phyloP scores from a whole-genome alignment of 495 filamentous ascomycete genomes.

The Cercophora scortea region DNA sequence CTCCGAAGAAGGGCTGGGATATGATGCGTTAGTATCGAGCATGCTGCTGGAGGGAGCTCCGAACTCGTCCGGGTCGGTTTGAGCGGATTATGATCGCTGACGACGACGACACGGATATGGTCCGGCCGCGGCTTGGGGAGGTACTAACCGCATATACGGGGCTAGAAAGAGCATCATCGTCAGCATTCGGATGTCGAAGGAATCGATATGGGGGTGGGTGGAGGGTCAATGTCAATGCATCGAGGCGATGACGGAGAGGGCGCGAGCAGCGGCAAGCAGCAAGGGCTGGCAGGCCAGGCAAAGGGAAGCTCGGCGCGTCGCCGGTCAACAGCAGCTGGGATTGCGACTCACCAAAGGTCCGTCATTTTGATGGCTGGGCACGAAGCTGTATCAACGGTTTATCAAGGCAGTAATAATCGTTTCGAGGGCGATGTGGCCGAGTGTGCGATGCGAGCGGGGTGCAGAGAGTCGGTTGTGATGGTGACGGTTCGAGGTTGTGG shows the following conservation, averaged over 20 bases:
- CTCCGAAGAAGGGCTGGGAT: constrained; percentile 91
- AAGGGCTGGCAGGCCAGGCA: too few species aligned
- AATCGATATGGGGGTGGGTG: too few species aligned
- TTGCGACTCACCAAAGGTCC: constrained; percentile 31
- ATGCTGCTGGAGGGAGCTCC: neutral
- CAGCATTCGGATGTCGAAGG: constrained; percentile 2
- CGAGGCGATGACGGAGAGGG: neutral
- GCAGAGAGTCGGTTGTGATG: constrained; percentile 1
- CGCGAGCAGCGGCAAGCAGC: constrained; percentile 5
- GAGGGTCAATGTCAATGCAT: neutral
- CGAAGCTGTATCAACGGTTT: constrained; percentile 21
- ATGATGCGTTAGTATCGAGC: constrained; percentile 23
- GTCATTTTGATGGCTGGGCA: constrained; percentile 30
- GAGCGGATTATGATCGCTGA: constrained; percentile 7
- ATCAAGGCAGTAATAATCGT: constrained; percentile 3
- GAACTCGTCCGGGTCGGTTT: neutral
- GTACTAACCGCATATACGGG: constrained; percentile 97
- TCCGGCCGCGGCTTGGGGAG: constrained; percentile 1
- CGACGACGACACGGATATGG: too few species aligned
- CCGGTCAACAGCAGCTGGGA: constrained; percentile 6
- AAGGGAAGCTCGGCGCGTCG: too few species aligned
- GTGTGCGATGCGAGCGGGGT: constrained; percentile 2
- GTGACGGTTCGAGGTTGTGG: too few species aligned
- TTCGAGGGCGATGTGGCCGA: constrained; percentile 4
- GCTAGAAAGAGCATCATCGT: constrained; percentile 43